Base-by-base conservation (phyloP, 257 asterid genomes). In the Salvia hispanica region DNA sequence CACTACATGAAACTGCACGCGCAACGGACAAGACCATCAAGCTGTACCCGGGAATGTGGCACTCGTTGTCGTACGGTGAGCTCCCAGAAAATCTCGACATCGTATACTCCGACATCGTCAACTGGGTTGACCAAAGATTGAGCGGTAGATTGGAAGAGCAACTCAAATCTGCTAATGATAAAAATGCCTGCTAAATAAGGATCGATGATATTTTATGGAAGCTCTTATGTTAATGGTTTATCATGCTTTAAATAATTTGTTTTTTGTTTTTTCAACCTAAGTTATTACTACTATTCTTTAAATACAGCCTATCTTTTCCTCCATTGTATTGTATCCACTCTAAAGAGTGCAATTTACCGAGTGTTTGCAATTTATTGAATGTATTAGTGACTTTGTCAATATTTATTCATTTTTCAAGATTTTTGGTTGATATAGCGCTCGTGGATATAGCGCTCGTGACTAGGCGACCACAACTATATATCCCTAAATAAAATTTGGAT, bases 31-130 rank as follows among this genome's bases (percentile, higher is more conserved):
- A 94, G 95, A 85, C 95, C 0, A 52, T 94, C 73, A 91, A 91
- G 73, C 15, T 94, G 85, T 94, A 94, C 3, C 91, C 92, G 0
- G 96, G 95, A 8, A 91, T 94, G 99, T 94, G 99, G 99, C 99
- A 94, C 55, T 77, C 96, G 9, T 73, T 94, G 58, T 71, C 88
- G 69, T 88, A 88, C 37, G 99, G 99, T 0, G 99, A 94, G 78
- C 66, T 85, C 66, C 86, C 92, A 3, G 95, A 88, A 42, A 91
- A 94, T 48, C 68, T 85, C 0, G 83, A 87, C 36, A 69, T 13
- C 0, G 99, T 94, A 2, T 91, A 83, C 28, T 69, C 93, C 13
- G 99, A 94, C 75, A 67, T 84, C 4, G 47, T 79, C 50, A 18
- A 55, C 47, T 94, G 99, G 99, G 47, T 91, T 46, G 82, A 87